These are phyloP conservation scores for Neostapfia colusana DNA, from an alignment of 176 grass and related monocot genomes.

Conservation along the genomic window DNA sequence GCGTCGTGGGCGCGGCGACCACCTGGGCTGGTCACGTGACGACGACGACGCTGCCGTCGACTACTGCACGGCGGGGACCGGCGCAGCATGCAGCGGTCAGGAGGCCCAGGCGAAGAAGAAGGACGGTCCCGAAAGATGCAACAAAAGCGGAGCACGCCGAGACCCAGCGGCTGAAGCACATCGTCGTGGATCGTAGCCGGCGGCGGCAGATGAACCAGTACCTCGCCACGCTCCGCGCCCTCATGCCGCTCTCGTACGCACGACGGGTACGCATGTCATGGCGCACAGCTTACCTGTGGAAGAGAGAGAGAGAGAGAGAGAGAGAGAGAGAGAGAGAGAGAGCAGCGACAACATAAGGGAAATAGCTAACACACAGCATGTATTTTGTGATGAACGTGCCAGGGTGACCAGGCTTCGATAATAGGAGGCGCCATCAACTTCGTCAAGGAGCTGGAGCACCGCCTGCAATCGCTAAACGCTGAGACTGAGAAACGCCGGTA, in stretches of 20 bases:
- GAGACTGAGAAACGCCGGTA: constrained; percentile 35
- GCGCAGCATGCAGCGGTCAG: background rate
- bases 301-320: no score
- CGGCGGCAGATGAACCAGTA: constrained; percentile 81
- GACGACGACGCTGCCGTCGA: background rate
- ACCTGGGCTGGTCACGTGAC: background rate
- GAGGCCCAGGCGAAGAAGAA: background rate
- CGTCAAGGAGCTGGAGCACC: constrained; percentile 94
- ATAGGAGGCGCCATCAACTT: constrained; percentile 85
- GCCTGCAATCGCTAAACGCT: constrained; percentile 62
- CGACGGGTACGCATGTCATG: constrained; percentile 56
- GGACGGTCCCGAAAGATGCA: background rate
- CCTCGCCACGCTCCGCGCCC: constrained; percentile 66
- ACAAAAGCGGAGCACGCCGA: constrained; percentile 37
- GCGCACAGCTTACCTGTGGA: no score
- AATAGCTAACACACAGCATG: background rate
- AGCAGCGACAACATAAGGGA: background rate
- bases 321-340: no score
- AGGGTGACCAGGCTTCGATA: constrained; percentile 96
- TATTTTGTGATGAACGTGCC: background rate
- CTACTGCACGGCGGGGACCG: background rate
- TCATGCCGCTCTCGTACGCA: constrained; percentile 74
- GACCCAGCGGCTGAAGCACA: constrained; percentile 57
- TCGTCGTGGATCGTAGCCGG: constrained; percentile 89
- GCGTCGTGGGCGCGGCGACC: background rate